These are phyloP conservation scores for Rhododendron ferrugineum DNA, from an alignment of 148 eudicot genomes.

Conservation along the genomic window DNA sequence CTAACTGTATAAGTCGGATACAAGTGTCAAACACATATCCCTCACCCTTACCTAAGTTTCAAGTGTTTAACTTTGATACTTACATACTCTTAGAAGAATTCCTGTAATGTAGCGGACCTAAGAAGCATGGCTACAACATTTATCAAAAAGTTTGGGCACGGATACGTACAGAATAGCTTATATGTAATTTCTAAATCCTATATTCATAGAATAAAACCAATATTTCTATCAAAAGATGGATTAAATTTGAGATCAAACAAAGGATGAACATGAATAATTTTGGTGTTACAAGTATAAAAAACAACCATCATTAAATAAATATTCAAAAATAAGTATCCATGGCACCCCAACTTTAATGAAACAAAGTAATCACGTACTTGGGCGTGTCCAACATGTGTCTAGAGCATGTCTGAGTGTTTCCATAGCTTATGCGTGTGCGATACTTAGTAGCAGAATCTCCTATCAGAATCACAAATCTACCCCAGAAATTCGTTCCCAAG, in stretches of 20 bases:
- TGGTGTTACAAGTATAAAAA: neutral
- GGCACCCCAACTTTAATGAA: neutral
- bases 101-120: neutral
- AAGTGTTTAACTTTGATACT: too few species aligned
- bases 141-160: neutral
- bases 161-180: neutral
- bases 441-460: neutral
- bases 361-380: too few species aligned
- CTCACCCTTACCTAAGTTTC: too few species aligned
- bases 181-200: too few species aligned
- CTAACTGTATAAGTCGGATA: too few species aligned
- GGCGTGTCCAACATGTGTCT: neutral
- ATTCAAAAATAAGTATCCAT: neutral
- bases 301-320: too few species aligned
- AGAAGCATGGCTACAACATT: neutral
- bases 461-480: neutral
- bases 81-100: too few species aligned
- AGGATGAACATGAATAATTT: neutral
- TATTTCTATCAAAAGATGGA: neutral
- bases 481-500: neutral
- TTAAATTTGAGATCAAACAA: neutral
- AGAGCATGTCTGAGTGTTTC: neutral
- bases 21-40: too few species aligned
- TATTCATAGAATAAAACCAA: neutral
- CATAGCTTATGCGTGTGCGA: neutral